phyloP scores from a whole-genome alignment of 2,329 filamentous ascomycete genomes.

The Ophiocordyceps unilateralis region DNA sequence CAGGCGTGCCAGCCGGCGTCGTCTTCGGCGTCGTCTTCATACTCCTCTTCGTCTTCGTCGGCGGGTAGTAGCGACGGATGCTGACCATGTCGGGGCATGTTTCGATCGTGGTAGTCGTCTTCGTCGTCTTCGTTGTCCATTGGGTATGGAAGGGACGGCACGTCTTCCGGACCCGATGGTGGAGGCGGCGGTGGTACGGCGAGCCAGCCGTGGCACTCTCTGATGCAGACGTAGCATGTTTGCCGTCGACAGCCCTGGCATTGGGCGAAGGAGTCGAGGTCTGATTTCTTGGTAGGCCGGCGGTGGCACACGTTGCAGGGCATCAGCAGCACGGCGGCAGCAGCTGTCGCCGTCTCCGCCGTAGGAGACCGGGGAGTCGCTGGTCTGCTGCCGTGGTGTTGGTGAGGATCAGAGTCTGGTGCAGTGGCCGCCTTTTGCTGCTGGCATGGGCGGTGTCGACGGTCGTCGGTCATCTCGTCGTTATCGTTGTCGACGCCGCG shows the following conservation, averaged over 20 bases:
- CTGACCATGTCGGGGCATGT: not conserved
- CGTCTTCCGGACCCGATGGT: not conserved
- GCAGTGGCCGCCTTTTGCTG: not conserved
- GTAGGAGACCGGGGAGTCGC: too few species aligned
- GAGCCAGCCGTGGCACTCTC: constrained; percentile 39
- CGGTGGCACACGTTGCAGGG: constrained; percentile 54
- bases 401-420: too few species aligned
- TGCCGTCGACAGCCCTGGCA: constrained; percentile 44
- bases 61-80: not conserved
- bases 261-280: constrained; percentile 48
- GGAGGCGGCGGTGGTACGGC: constrained; percentile 2
- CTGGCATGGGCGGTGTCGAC: not conserved
- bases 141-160: constrained; percentile 19
- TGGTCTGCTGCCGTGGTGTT: too few species aligned
- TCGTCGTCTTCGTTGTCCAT: constrained; percentile 30
- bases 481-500: constrained; percentile 3
- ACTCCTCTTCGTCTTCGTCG: not conserved
- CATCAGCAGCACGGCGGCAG: constrained; percentile 17
- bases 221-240: constrained; percentile 53
- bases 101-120: not conserved
- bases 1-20: constrained; percentile 15
- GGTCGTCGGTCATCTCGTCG: constrained; percentile 7
- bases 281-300: constrained; percentile 44
- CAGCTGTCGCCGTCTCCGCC: not conserved
- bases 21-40: not conserved